phyloP scores from a whole-genome alignment of 2,329 filamentous ascomycete genomes.

The Domatiomyces catenatus region DNA sequence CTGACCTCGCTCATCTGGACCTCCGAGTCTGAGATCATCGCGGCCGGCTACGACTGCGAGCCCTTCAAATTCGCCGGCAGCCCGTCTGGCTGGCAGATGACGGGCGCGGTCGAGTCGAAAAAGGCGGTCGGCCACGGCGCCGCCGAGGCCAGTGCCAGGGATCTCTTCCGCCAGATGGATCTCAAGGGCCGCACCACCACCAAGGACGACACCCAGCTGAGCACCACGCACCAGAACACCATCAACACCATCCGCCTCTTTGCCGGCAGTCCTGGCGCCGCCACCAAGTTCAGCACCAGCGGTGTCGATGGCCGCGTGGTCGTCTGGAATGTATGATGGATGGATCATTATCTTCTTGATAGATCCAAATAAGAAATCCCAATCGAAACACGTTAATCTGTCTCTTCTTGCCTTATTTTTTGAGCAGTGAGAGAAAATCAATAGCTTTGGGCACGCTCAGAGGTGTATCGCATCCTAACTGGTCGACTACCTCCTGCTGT shows the following conservation, averaged over 20 bases:
- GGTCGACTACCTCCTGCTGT: background rate
- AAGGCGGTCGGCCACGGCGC: conserved; percentile 44
- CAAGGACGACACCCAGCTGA: conserved; percentile 84
- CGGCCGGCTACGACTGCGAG: conserved; percentile 67
- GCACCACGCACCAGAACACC: conserved; percentile 93
- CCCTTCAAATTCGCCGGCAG: conserved; percentile 76
- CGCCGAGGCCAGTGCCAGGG: conserved; percentile 81
- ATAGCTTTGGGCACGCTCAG: background rate
- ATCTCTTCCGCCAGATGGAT: conserved; percentile 99
- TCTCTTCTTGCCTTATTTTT: background rate
- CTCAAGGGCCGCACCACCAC: conserved; percentile 62
- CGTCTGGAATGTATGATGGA: conserved; percentile 51
- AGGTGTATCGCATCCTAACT: background rate
- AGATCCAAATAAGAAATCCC: background rate
- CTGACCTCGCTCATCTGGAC: conserved; percentile 92
- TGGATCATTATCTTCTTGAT: background rate
- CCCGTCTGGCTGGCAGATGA: conserved; percentile 67
- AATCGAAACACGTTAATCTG: background rate
- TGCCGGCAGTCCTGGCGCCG: conserved; percentile 46
- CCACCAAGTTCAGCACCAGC: conserved; percentile 73
- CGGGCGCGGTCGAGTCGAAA: conserved; percentile 66
- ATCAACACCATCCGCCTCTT: conserved; percentile 72
- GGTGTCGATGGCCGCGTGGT: conserved; percentile 72
- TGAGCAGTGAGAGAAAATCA: background rate
- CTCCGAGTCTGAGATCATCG: conserved; percentile 80